A percentile compares a stretch with the other conserved stretches of the same genome.
Evolutionary conservation across 2,329 filamentous ascomycete species (phyloP).

Genomic region (Paecilomyces variotii): DNA sequence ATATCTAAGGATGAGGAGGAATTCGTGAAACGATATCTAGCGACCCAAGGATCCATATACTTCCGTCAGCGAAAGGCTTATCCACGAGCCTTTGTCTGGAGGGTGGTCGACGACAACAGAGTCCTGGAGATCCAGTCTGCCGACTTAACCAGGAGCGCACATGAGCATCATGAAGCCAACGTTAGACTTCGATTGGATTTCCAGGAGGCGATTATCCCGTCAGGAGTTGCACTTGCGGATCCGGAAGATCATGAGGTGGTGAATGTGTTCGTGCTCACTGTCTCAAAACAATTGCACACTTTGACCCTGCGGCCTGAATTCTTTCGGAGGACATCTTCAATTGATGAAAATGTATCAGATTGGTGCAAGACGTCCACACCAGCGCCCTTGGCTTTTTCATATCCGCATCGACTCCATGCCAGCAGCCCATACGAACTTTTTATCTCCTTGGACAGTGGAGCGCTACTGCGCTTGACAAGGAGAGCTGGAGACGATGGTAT

Average conservation of each 20-base stretch:
- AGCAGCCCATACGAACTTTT: conserved; percentile 66
- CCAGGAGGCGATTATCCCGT: conserved; percentile 60
- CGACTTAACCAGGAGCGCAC: conserved; percentile 65
- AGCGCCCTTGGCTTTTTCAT: conserved; percentile 66
- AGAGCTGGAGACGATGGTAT: conserved; percentile 45
- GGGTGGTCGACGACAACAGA: conserved; percentile 70
- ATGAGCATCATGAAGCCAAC: conserved; percentile 57
- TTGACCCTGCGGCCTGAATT: conserved; percentile 75
- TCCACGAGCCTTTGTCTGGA: conserved; percentile 85
- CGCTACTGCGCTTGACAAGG: conserved; percentile 59
- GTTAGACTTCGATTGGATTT: conserved; percentile 74
- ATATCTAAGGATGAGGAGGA: conserved; percentile 53
- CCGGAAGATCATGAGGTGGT: conserved; percentile 68
- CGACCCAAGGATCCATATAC: conserved; percentile 73
- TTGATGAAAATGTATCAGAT: conserved; percentile 66
- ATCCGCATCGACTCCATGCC: conserved; percentile 72
- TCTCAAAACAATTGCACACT: conserved; percentile 71
- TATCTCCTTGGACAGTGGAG: conserved; percentile 52
- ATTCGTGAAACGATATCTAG: conserved; percentile 66
- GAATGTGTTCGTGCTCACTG: conserved; percentile 71
- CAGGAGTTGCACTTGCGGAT: conserved; percentile 78
- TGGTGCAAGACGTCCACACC: conserved; percentile 68
- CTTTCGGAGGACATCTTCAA: conserved; percentile 61
- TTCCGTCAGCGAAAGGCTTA: conserved; percentile 68
- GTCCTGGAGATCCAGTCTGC: conserved; percentile 75